phyloP scores from a whole-genome alignment of 352 stramenopile genomes.

The Phytophthora chlamydospora region DNA sequence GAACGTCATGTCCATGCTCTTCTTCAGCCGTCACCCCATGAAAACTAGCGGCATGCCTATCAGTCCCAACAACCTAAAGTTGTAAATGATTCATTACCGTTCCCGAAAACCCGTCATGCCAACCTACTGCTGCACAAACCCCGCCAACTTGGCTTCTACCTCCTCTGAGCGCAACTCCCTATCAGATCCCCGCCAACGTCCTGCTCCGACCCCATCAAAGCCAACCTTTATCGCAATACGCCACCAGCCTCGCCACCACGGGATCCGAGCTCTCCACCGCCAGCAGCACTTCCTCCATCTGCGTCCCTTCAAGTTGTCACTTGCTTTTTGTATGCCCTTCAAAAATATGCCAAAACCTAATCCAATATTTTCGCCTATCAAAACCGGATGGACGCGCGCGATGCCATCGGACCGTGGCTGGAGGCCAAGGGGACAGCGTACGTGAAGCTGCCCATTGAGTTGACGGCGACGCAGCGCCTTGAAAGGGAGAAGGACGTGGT shows the following conservation, averaged over 20 bases:
- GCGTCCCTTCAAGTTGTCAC: constrained; percentile 28
- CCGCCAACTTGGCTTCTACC: constrained; percentile 21
- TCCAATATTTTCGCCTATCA: neutral
- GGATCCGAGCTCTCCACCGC: constrained; percentile 50
- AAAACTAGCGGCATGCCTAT: constrained; percentile 46
- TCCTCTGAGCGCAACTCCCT: constrained; percentile 21
- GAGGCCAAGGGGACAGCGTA: constrained; percentile 7
- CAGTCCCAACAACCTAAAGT: constrained; percentile 3
- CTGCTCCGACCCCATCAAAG: neutral
- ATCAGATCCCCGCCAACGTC: neutral
- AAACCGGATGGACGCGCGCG: constrained; percentile 15
- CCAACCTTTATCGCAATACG: constrained; percentile 44
- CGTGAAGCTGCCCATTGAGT: constrained; percentile 11
- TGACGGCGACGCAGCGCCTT: constrained; percentile 4
- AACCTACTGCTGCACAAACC: constrained; percentile 30
- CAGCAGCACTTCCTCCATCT: constrained; percentile 53
- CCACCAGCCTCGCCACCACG: constrained; percentile 45
- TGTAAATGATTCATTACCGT: neutral
- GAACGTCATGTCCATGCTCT: constrained; percentile 48
- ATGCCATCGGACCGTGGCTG: constrained; percentile 28
- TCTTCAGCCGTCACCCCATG: constrained; percentile 35
- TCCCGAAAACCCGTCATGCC: neutral
- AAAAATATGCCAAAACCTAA: neutral
- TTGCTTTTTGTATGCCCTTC: constrained; percentile 13
- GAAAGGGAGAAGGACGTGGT: constrained; percentile 13